phyloP scores from a whole-genome alignment of 1,139 yeast genomes.

The Geotrichum candidum region DNA sequence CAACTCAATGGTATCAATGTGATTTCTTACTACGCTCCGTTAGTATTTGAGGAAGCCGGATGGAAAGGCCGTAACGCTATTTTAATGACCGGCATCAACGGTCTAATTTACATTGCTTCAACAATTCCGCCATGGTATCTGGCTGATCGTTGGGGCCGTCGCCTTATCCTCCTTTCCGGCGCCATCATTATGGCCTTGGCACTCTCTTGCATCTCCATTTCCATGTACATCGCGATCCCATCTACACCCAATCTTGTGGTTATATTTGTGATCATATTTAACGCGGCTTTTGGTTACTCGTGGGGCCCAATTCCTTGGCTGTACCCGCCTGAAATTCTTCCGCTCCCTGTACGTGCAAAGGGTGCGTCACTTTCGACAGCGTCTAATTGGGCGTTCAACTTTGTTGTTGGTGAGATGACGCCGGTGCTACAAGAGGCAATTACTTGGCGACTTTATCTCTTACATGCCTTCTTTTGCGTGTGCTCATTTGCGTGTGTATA shows the following conservation, averaged over 20 bases:
- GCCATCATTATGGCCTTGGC: constrained; percentile 74
- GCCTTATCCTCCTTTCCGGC: constrained; percentile 72
- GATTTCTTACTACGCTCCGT: constrained; percentile 86
- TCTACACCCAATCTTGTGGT: constrained; percentile 72
- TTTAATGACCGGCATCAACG: constrained; percentile 88
- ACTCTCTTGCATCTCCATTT: constrained; percentile 58
- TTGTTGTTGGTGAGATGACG: constrained; percentile 84
- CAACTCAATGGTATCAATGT: constrained; percentile 91
- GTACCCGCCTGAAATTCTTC: constrained; percentile 82
- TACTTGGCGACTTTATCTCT: constrained; percentile 72
- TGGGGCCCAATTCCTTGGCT: constrained; percentile 98
- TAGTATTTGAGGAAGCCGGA: constrained; percentile 92
- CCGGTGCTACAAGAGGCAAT: constrained; percentile 76
- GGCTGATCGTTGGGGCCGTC: constrained; percentile 87
- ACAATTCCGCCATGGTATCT: constrained; percentile 90
- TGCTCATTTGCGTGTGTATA: constrained; percentile 65
- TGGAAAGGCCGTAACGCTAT: constrained; percentile 87
- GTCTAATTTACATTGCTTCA: constrained; percentile 63
- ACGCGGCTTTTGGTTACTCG: constrained; percentile 75
- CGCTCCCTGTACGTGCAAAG: constrained; percentile 77
- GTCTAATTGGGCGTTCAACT: constrained; percentile 91
- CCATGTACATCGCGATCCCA: constrained; percentile 52
- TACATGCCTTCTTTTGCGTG: constrained; percentile 74
- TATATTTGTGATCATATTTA: constrained; percentile 65
- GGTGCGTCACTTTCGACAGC: constrained; percentile 92